These are phyloP conservation scores for apple (Malus domestica) DNA, from an alignment of 306 rosid genomes.

Conservation along the genomic window DNA sequence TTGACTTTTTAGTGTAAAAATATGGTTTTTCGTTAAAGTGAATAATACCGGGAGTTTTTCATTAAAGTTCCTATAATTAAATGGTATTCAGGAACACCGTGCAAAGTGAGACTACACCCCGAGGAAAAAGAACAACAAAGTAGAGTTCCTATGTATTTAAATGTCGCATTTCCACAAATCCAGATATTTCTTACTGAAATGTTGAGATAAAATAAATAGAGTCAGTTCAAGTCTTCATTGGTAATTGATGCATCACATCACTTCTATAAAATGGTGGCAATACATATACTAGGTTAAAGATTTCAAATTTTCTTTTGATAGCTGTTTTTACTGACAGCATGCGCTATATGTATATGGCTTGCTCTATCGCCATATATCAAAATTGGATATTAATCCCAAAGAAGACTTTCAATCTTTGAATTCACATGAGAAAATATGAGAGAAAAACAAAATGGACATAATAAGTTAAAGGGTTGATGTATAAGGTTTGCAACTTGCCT, in stretches of 20 bases:
- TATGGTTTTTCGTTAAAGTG: too few relatives aligned
- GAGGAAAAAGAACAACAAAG: too few relatives aligned
- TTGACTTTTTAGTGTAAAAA: too few relatives aligned
- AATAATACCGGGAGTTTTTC: too few relatives aligned
- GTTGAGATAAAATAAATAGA: background rate
- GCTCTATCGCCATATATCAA: background rate
- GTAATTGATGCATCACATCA: background rate
- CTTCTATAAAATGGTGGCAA: background rate
- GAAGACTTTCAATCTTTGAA: background rate
- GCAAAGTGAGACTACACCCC: too few relatives aligned
- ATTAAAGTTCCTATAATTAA: too few relatives aligned
- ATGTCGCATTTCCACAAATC: background rate
- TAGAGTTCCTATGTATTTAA: background rate
- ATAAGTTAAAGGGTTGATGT: background rate
- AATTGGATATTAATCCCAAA: background rate
- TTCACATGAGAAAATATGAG: background rate
- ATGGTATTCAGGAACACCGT: too few relatives aligned
- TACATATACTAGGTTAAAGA: background rate
- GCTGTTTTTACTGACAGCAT: background rate
- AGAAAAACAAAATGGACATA: background rate
- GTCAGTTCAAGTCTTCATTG: background rate
- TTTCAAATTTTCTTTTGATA: background rate
- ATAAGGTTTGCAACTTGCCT: background rate
- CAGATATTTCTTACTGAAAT: background rate
- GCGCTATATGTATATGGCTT: background rate